Conservation (phyloP, 2,329 filamentous ascomycete species). For the Capronia americana region DNA sequence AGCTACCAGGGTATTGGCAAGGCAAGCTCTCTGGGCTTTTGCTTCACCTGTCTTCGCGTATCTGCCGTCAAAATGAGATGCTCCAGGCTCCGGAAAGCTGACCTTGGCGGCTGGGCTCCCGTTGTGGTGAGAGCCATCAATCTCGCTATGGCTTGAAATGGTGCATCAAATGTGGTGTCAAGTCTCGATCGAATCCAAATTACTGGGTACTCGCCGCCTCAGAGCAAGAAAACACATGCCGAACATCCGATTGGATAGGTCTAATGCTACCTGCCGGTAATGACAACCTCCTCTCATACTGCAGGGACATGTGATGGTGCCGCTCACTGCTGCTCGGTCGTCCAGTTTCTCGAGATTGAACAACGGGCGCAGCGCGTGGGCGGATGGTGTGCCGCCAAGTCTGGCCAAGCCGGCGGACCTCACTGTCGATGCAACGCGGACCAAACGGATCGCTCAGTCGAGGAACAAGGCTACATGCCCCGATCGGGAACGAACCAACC, state of each 20-base stretch:
- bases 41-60: background rate
- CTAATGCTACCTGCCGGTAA: no score
- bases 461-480: slow-evolving; percentile 5
- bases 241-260: background rate
- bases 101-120: background rate
- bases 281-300: background rate
- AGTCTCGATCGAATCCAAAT: background rate
- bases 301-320: background rate
- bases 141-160: background rate
- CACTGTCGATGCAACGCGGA: background rate
- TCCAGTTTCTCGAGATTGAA: background rate
- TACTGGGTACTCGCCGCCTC: background rate
- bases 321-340: background rate
- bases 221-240: background rate
- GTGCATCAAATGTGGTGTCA: background rate
- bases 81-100: background rate
- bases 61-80: background rate
- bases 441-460: background rate
- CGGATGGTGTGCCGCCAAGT: background rate
- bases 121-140: background rate
- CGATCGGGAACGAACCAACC: background rate
- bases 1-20: slow-evolving; percentile 7
- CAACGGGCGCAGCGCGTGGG: background rate
- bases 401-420: slow-evolving; percentile 7
- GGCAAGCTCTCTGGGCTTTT: background rate